Percentiles rank a stretch among this genome's conserved stretches.
phyloP scores from a whole-genome alignment of 805 yeast genomes.

The Pichia californica region DNA sequence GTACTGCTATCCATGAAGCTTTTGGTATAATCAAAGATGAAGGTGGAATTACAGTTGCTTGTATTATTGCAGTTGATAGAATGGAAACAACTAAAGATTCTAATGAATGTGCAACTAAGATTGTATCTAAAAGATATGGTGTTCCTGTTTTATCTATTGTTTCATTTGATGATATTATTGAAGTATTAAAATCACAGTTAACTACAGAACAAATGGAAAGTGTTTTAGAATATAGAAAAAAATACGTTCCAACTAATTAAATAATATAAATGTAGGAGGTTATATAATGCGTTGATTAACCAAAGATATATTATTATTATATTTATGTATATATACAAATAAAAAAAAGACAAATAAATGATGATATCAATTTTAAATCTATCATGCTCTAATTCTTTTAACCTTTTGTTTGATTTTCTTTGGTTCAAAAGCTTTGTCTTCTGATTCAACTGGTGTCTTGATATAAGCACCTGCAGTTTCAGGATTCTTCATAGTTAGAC shows the following conservation, averaged over 20 bases:
- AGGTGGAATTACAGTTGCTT: constrained; percentile 71
- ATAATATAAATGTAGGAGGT: too few relatives aligned
- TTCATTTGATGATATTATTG: constrained; percentile 65
- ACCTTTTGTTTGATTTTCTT: constrained; percentile 42
- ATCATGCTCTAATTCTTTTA: constrained; percentile 50
- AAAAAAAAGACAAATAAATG: too few relatives aligned
- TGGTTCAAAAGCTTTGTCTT: constrained; percentile 31
- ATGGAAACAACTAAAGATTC: constrained; percentile 79
- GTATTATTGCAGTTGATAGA: constrained; percentile 89
- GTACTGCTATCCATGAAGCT: constrained; percentile 96
- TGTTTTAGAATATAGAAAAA: constrained; percentile 51
- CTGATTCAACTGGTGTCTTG: constrained; percentile 38
- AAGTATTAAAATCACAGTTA: constrained; percentile 48
- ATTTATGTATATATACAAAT: too few relatives aligned
- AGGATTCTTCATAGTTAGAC: constrained; percentile 77
- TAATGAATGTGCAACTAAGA: constrained; percentile 71
- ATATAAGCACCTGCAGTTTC: constrained; percentile 66
- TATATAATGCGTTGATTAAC: too few relatives aligned
- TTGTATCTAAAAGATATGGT: constrained; percentile 60
- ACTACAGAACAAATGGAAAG: constrained; percentile 50
- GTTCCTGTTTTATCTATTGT: constrained; percentile 86
- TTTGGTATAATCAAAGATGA: constrained; percentile 66
- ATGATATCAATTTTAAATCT: too few relatives aligned
- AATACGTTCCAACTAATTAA: constrained; percentile 37
- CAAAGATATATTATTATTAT: too few relatives aligned